Base-by-base conservation (phyloP, 768 basidiomycete genomes). In the Boletus subparvulus region DNA sequence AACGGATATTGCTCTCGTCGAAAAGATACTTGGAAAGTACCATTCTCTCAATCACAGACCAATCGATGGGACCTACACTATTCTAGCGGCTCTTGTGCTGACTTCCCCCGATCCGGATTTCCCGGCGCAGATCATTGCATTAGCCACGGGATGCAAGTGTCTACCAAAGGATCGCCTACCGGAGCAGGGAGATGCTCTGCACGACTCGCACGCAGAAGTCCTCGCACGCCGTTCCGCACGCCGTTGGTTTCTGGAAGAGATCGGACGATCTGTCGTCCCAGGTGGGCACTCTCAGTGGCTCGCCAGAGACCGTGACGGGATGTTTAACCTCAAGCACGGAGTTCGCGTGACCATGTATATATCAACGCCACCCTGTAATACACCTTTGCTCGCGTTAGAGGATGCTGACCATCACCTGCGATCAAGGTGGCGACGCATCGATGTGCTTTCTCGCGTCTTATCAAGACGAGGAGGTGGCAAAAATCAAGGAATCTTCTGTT, bases 141-240 rank as follows among this genome's bases (percentile, higher is more conserved):
- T 94, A 4, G 86, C 81, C 1, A 90, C 92, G 9, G 94, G 95
- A 12, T 88, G 89, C 4, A 96, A 96, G 74, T 93, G 90, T 63
- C 79, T 94, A 0, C 90, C 95, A 3, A 79, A 73, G 5, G 63
- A 66, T 4, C 80, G 79, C 52, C 75, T 93, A 0, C 85, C 93
- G 0, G 63, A 70, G 6, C 75, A 77, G 30, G 95, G 95, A 0
- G 92, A 96, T 65, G 80, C 84, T 1, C 61, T 97, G 17, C 93
- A 95, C 65, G 95, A 97, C 65, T 87, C 83, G 50, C 95, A 98
- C 69, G 95, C 95, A 11, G 95, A 98, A 72, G 83, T 95, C 21
- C 77, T 97, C n/a, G 93, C 93, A 2, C 81, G 92, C 19, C 79
- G 95, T 32, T 86, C 87, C 10, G 84, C 88, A 0, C 68, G 87